Evolutionary conservation across 306 rosid genomes (phyloP), one percentile per base, ranked within the genome.

Genomic region (Medicago ruthenica): DNA sequence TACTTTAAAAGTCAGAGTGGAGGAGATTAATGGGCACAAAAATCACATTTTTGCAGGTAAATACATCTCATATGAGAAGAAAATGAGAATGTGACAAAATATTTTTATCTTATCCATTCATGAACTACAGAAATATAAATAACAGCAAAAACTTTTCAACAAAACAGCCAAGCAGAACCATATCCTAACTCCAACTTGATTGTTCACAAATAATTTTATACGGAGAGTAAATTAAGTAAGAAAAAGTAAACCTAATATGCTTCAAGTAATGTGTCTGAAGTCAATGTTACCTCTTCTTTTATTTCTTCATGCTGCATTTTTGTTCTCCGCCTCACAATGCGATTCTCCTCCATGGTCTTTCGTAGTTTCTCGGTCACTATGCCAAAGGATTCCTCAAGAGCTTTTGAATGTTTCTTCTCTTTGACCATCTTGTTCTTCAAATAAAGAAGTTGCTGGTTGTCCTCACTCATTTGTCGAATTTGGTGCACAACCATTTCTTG

Each of bases 391-490:
- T 88, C 90, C 73, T 88, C 82, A 5, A 84, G 80, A 53, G 86
- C 80, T 70, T 84, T 88, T 0, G 83, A 48, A 13, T 83, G 77
- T 17, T 12, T 84, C 24, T 76, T 15, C 42, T 70, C 88, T 74
- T 70, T 86, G 27, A 39, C 89, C 70, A 71, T 80, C 80, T 64
- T 85, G 86, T 85, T 36, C 86, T 86, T 88, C 12, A 84, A 76
- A 79, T 79, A 88, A 37, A 62, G 20, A 67, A 88, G 90, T 20
- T 78, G 86, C 73, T 88, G 90, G 77, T 88, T 88, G 78, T 93
- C 97, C 83, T 91, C 98, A 24, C 81, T 91, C 98, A 93, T 93
- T 79, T 93, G 90, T 70, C 86, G 75, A 27, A 91, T 84, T 76
- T 88, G 92, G 58, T 80, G 73, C 10, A 91, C 91, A 17, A 93